These are phyloP conservation scores for Allantophomopsis cytisporea DNA, from an alignment of 2,329 filamentous ascomycete species.

Conservation along the genomic window DNA sequence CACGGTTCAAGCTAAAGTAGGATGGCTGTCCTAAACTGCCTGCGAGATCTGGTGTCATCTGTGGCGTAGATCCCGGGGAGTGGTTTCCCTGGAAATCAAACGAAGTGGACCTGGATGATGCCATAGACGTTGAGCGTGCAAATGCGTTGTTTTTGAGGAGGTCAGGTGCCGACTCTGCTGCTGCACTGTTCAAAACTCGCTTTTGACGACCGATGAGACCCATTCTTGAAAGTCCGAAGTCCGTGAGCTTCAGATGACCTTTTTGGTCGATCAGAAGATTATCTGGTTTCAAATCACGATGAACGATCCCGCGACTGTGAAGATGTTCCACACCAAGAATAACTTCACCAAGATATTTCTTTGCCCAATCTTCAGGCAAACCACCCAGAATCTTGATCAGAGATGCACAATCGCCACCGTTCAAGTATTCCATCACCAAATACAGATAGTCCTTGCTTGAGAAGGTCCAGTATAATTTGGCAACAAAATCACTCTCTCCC, in stretches of 20 bases:
- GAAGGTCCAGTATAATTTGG: conserved; percentile 98
- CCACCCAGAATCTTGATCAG: conserved; percentile 89
- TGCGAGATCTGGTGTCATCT: conserved; percentile 67
- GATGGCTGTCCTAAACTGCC: conserved; percentile 68
- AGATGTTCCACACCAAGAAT: conserved; percentile 94
- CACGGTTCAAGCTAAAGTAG: conserved; percentile 71
- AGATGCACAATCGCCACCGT: conserved; percentile 92
- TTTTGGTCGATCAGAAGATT: conserved; percentile 95
- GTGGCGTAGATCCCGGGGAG: conserved; percentile 74
- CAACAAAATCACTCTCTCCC: conserved; percentile 96
- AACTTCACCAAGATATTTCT: conserved; percentile 94
- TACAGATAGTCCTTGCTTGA: conserved; percentile 99
- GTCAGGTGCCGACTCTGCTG: conserved; percentile 74
- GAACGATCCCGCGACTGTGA: conserved; percentile 87
- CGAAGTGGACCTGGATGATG: conserved; percentile 85
- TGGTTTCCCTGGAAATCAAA: conserved; percentile 73
- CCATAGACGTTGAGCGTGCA: conserved; percentile 68
- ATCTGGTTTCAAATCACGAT: conserved; percentile 92
- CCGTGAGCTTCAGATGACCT: conserved; percentile 90
- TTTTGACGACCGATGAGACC: conserved; percentile 94
- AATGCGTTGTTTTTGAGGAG: conserved; percentile 87
- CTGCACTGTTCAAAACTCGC: conserved; percentile 66
- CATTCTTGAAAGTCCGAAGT: conserved; percentile 96
- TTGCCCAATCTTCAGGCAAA: conserved; percentile 92
- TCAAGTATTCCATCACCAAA: conserved; percentile 97